Evolutionary conservation across 331 rosid species (phyloP), one percentile per base, ranked within the genome.

Genomic region (Stylosanthes scabra): DNA sequence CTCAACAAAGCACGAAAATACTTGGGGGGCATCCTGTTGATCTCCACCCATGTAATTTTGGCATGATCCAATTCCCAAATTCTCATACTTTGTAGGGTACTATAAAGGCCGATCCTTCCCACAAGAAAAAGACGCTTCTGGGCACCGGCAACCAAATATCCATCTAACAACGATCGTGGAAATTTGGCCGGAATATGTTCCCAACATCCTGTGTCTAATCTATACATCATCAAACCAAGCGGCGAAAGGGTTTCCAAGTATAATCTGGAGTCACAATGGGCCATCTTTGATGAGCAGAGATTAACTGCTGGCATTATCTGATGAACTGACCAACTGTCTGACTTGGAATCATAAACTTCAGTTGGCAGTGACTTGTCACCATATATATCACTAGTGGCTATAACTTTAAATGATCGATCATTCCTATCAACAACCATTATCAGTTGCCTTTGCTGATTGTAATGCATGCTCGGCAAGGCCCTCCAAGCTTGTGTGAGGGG

Each of bases 261-360:
- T 85, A 94, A 86, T 72, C 86, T 88, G 39, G 97, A 95, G 87
- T 95, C 97, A 68, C 97, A 95, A 79, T 88, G 92, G 10, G 99
- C 99, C 99, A 95, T 95, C 83, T 95, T 95, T 2, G 99, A 95
- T 54, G 99, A 95, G 85, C 99, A 90, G 42, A 95, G 96, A 75
- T 90, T 91, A 66, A 87, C 96, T 34, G 99, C 99, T 2, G 99
- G 99, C 99, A 91, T 94, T 42, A 84, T 87, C 86, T 90, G 99
- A 68, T 90, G 99, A 76, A 90, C 81, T 15, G 91, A 87, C 99
- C 99, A 95, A 28, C 77, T 62, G 74, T 95, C 87, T 40, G 82
- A 75, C 84, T 86, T 91, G 0, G 99, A 94, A 75, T 91, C 90
- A 75, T 88, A 94, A 67, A 94, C 94, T 83, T 94, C 99, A 14